Percentiles rank a stretch among this genome's conserved stretches.
Conservation (phyloP, 768 basidiomycete species). For the Russula earlei region DNA sequence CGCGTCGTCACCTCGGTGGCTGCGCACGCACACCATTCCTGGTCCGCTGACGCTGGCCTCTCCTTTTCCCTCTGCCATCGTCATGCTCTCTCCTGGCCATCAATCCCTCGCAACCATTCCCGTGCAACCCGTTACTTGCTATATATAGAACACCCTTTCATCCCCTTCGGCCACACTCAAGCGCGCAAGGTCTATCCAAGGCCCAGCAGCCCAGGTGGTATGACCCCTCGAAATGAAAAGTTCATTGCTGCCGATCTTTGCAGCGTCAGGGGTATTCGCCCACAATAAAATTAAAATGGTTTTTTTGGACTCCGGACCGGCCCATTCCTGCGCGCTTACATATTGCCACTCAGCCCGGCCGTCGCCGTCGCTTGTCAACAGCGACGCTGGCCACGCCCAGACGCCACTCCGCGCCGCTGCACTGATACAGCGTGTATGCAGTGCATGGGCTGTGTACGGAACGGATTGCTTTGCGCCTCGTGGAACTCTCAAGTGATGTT, state of each 20-base stretch:
- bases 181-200: background rate
- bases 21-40: background rate
- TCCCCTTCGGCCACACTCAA: conserved; percentile 5
- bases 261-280: conserved; percentile 10
- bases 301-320: background rate
- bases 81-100: background rate
- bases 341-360: background rate
- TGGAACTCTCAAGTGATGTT: background rate
- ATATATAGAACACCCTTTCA: conserved; percentile 16
- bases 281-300: too few species aligned
- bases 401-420: background rate
- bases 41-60: background rate
- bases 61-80: background rate
- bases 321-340: background rate
- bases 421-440: conserved; percentile 7
- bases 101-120: conserved; percentile 8
- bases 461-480: background rate
- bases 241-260: conserved; percentile 11
- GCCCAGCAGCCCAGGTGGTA: background rate
- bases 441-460: conserved; percentile 1
- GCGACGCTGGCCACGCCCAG: background rate
- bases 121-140: conserved; percentile 5
- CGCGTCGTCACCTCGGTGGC: conserved; percentile 2
- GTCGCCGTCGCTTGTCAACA: background rate
- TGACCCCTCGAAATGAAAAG: background rate